Conservation (phyloP, 1,284 basidiomycete genomes). For the Irpex sp. region DNA sequence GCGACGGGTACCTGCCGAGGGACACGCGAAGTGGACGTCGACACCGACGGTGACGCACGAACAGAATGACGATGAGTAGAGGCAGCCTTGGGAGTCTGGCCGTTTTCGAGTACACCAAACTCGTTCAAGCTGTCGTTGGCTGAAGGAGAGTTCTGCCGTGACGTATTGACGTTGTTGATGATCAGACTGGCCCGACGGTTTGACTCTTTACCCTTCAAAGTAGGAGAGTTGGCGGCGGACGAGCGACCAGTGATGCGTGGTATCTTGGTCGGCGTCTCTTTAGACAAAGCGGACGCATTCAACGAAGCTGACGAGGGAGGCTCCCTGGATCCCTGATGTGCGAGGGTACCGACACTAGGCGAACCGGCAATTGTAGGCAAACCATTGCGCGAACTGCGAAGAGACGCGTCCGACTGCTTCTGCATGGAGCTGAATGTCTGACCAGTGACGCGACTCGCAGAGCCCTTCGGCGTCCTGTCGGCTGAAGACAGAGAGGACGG, state of each 20-base stretch:
- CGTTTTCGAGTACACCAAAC: slow-evolving; percentile 73
- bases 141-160: slow-evolving; percentile 63
- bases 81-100: slow-evolving; percentile 37
- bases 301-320: slow-evolving; percentile 46
- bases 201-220: slow-evolving; percentile 49
- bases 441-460: slow-evolving; percentile 52
- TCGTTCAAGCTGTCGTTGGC: slow-evolving; percentile 54
- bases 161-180: slow-evolving; percentile 34
- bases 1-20: slow-evolving; percentile 63
- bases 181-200: slow-evolving; percentile 63
- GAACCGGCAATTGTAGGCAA: slow-evolving; percentile 89
- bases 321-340: slow-evolving; percentile 48
- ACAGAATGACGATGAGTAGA: slow-evolving; percentile 42
- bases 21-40: slow-evolving; percentile 50
- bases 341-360: slow-evolving; percentile 71
- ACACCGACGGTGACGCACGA: slow-evolving; percentile 55
- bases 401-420: slow-evolving; percentile 76
- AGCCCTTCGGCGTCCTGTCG: slow-evolving; percentile 45
- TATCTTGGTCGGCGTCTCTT: slow-evolving; percentile 91
- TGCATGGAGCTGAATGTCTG: slow-evolving; percentile 79
- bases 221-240: slow-evolving; percentile 65
- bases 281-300: slow-evolving; percentile 53
- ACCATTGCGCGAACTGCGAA: slow-evolving; percentile 62
- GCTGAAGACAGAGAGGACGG: slow-evolving; percentile 43
- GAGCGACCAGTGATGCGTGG: slow-evolving; percentile 85